Base-by-base conservation (phyloP, 805 yeast species). In the Diddensiella caesifluorescens region DNA sequence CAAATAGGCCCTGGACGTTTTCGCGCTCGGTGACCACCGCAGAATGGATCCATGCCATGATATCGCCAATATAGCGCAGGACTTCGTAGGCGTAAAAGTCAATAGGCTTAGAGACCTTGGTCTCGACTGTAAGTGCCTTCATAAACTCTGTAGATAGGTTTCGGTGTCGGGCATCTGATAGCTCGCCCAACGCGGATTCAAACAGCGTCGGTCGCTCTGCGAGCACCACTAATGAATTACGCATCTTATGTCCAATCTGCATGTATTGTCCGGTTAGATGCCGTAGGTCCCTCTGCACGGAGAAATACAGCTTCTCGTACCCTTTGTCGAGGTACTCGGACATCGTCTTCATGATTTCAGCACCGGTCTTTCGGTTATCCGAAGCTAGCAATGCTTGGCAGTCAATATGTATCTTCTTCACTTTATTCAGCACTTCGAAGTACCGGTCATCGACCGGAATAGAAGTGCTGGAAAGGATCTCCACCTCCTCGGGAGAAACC, bases 1-100 rank as follows among this genome's bases (percentile, higher is more conserved):
- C 71, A 42, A 90, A 79, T 38, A 90, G 62, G 15, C 79, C 70
- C 5, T 71, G 70, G 4, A 90, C 71, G 22, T 81, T 70, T 56
- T 92, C 98, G 30, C 79, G 72, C 60, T 92, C 98, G 62, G 86
- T 85, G 3, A 88, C 95, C 22, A 88, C 79, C 3, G 85, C 72
- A 1, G 89, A 76, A 57, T 92, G 97, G 1, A 88, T 72, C 67
- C 83, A 84, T 0, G 97, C 97, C 28, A 92, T 65, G 23, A 92
- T 71, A 57, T 88, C 96, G 20, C 97, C 95, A 13, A 86, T 68
- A 49, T 80, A 89, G 42, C 95, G 69, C 20, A 79, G 68, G 1
- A 96, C 84, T 57, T 90, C 95, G 58, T 83, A 83, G 0, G 84
- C 80, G 5, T 81, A 74, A 33, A 81, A 63, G 22, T 77, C 71